Evolutionary conservation across 208 protist species (phyloP).

Genomic region (Leishmania major): DNA sequence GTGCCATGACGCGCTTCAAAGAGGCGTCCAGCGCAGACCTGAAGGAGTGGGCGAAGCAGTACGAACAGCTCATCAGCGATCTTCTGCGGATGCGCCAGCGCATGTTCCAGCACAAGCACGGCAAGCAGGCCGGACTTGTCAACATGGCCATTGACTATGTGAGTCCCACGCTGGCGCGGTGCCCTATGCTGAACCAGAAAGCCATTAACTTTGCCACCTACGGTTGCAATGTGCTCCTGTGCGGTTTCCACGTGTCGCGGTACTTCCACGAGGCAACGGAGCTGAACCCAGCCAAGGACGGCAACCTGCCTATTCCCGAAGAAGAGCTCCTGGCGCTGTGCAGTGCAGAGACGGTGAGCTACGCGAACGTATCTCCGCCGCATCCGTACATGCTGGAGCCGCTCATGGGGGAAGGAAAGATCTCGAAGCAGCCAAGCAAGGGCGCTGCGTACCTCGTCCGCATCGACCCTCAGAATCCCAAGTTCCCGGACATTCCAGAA

Average conservation of each 20-base stretch:
- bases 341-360: constrained; percentile 64
- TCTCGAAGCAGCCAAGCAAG: constrained; percentile 80
- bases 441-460: constrained; percentile 42
- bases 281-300: constrained; percentile 86
- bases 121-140: constrained; percentile 53
- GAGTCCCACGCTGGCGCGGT: constrained; percentile 73
- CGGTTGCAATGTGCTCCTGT: constrained; percentile 72
- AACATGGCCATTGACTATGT: constrained; percentile 76
- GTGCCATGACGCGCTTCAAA: constrained; percentile 76
- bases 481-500: constrained; percentile 88
- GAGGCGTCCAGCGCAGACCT: constrained; percentile 82
- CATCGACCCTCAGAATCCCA: constrained; percentile 80
- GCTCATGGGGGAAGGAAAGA: constrained; percentile 64
- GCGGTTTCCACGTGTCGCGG: constrained; percentile 85
- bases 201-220: constrained; percentile 88
- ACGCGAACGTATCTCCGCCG: constrained; percentile 75
- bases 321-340: constrained; percentile 73
- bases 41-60: constrained; percentile 90
- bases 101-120: constrained; percentile 89
- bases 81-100: constrained; percentile 82
- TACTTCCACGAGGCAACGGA: constrained; percentile 93
- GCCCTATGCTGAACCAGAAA: constrained; percentile 90
- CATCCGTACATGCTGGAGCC: constrained; percentile 92
- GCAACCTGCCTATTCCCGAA: constrained; percentile 57
- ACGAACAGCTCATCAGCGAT: constrained; percentile 83